Conservation (phyloP, 2,329 filamentous ascomycete genomes). For the Clonostachys sp. region DNA sequence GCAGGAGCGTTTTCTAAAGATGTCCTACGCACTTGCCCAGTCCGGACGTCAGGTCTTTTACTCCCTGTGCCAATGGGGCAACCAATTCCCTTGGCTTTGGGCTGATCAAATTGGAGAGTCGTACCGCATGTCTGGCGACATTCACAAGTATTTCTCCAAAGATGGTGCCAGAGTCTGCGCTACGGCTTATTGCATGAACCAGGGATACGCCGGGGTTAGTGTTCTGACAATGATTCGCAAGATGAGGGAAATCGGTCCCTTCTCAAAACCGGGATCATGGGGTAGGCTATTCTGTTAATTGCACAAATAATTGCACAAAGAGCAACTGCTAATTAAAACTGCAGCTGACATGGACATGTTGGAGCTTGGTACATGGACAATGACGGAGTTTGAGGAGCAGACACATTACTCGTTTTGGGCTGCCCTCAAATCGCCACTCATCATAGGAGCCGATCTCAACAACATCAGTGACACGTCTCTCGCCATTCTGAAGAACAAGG, state of each 20-base stretch:
- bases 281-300: neutral
- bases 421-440: slow-evolving; percentile 36
- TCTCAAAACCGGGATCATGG: neutral
- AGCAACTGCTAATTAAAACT: neutral
- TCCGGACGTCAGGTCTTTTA: slow-evolving; percentile 36
- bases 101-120: slow-evolving; percentile 40
- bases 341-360: slow-evolving; percentile 34
- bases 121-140: slow-evolving; percentile 39
- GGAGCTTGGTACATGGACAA: slow-evolving; percentile 28
- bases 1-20: neutral
- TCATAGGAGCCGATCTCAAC: slow-evolving; percentile 31
- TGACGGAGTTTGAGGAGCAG: slow-evolving; percentile 29
- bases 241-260: neutral
- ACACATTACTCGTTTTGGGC: slow-evolving; percentile 41
- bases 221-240: neutral
- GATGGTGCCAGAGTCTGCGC: neutral
- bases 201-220: neutral
- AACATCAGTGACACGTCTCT: slow-evolving; percentile 8
- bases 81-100: slow-evolving; percentile 45
- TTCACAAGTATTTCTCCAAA: slow-evolving; percentile 21
- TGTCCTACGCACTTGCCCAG: slow-evolving; percentile 23
- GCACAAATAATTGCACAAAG: neutral
- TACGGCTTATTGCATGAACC: neutral
- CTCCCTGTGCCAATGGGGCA: slow-evolving; percentile 49
- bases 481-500: slow-evolving; percentile 12